phyloP scores from a whole-genome alignment of 2,329 filamentous ascomycete species.

The Venturia effusa region DNA sequence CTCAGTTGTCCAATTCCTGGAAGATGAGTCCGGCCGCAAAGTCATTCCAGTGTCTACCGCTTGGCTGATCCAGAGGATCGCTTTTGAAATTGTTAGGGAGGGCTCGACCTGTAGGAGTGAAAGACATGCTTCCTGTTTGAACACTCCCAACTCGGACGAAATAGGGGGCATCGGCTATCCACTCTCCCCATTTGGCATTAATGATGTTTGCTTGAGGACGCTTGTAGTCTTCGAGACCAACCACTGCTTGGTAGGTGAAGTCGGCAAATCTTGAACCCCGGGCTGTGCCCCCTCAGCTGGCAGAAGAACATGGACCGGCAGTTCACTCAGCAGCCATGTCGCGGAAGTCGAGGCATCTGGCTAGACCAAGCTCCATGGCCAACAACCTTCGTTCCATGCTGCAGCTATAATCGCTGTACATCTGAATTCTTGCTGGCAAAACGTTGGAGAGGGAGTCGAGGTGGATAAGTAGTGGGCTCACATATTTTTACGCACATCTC shows the following conservation, averaged over 20 bases:
- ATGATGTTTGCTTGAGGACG: slow-evolving; percentile 19
- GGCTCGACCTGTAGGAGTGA: not conserved
- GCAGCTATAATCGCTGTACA: not conserved
- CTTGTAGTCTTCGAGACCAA: slow-evolving; percentile 23
- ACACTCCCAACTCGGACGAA: slow-evolving; percentile 21
- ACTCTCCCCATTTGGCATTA: slow-evolving; percentile 14
- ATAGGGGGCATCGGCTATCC: slow-evolving; percentile 20
- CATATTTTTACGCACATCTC: no score
- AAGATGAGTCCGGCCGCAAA: slow-evolving; percentile 17
- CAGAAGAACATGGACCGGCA: not conserved
- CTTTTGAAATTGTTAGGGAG: slow-evolving; percentile 17
- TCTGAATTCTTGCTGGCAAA: no score
- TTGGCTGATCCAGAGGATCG: slow-evolving; percentile 26
- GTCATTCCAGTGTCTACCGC: slow-evolving; percentile 20
- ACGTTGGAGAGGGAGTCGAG: not conserved
- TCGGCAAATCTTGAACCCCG: slow-evolving; percentile 20
- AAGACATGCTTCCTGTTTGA: slow-evolving; percentile 14
- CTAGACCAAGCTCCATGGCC: not conserved
- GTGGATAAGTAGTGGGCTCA: no score
- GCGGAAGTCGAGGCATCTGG: not conserved
- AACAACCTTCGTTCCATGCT: not conserved
- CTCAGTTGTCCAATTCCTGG: slow-evolving; percentile 20
- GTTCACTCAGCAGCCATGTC: not conserved
- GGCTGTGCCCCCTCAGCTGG: slow-evolving; percentile 13
- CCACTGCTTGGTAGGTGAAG: slow-evolving; percentile 21